These are phyloP conservation scores for Emmonsiellopsis sp. DNA, from an alignment of 2,329 filamentous ascomycete genomes.

Conservation along the genomic window DNA sequence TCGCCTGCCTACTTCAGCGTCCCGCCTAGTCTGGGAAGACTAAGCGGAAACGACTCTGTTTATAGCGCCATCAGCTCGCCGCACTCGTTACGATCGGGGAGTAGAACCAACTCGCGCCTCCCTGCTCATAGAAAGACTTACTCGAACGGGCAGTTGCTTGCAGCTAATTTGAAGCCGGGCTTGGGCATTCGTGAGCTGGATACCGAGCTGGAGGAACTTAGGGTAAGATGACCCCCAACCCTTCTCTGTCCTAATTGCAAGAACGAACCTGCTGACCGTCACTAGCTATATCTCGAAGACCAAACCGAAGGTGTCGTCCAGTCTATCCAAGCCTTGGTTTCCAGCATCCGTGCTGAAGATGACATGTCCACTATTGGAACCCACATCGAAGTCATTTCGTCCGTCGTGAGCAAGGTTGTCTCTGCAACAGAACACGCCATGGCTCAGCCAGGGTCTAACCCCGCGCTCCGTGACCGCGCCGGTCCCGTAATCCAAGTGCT, in stretches of 20 bases:
- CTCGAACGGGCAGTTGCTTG: conserved; percentile 20
- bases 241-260: neutral
- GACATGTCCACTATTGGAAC: conserved; percentile 54
- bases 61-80: conserved; percentile 67
- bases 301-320: conserved; percentile 71
- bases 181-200: conserved; percentile 35
- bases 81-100: conserved; percentile 33
- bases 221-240: conserved; percentile 30
- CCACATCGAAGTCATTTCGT: conserved; percentile 62
- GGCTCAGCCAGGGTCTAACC: conserved; percentile 36
- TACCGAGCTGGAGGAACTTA: conserved; percentile 50
- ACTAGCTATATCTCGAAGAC: conserved; percentile 67
- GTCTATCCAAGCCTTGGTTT: conserved; percentile 72
- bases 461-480: conserved; percentile 39
- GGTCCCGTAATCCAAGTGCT: conserved; percentile 38
- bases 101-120: conserved; percentile 22
- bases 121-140: conserved; percentile 19
- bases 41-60: conserved; percentile 60
- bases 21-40: conserved; percentile 38
- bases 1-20: conserved; percentile 58
- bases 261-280: conserved; percentile 9
- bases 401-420: conserved; percentile 61
- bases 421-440: conserved; percentile 52
- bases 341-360: conserved; percentile 57
- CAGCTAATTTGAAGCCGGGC: conserved; percentile 21